These are phyloP conservation scores for Stropharia rugosoannulata DNA, from an alignment of 768 basidiomycete species.

Conservation along the genomic window DNA sequence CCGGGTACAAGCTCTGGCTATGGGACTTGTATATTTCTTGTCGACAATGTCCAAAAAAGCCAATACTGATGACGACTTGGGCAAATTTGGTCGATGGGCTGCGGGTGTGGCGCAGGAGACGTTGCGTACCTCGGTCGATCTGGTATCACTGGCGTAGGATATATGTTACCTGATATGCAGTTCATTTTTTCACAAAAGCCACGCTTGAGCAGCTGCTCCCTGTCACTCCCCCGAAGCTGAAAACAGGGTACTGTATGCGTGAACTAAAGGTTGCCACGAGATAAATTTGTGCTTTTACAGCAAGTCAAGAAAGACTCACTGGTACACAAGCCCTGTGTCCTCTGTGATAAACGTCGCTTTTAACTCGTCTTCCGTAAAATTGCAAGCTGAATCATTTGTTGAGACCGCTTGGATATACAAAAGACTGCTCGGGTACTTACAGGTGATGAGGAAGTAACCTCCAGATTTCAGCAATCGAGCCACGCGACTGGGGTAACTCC, in stretches of 20 bases:
- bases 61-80: slow-evolving; percentile 29
- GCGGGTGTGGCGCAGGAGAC: slow-evolving; percentile 67
- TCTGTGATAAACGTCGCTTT: slow-evolving; percentile 47
- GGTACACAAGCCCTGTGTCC: slow-evolving; percentile 54
- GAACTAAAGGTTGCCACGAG: slow-evolving; percentile 44
- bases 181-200: slow-evolving; percentile 55
- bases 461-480: slow-evolving; percentile 58
- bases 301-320: slow-evolving; percentile 43
- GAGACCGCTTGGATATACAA: background rate
- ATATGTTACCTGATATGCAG: background rate
- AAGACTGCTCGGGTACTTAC: slow-evolving; percentile 41
- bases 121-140: slow-evolving; percentile 60
- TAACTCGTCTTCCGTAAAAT: slow-evolving; percentile 81
- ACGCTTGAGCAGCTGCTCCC: slow-evolving; percentile 72
- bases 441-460: slow-evolving; percentile 77
- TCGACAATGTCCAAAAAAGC: slow-evolving; percentile 34
- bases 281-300: no score
- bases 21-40: slow-evolving; percentile 78
- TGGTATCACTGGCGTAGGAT: slow-evolving; percentile 35
- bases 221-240: slow-evolving; percentile 74
- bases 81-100: slow-evolving; percentile 64
- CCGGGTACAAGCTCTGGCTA: slow-evolving; percentile 60
- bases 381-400: slow-evolving; percentile 54
- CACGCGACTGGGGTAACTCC: slow-evolving; percentile 61
- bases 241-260: slow-evolving; percentile 68